Evolutionary conservation across 2,329 filamentous ascomycete species (phyloP).

Genomic region (Colletotrichum lupini): DNA sequence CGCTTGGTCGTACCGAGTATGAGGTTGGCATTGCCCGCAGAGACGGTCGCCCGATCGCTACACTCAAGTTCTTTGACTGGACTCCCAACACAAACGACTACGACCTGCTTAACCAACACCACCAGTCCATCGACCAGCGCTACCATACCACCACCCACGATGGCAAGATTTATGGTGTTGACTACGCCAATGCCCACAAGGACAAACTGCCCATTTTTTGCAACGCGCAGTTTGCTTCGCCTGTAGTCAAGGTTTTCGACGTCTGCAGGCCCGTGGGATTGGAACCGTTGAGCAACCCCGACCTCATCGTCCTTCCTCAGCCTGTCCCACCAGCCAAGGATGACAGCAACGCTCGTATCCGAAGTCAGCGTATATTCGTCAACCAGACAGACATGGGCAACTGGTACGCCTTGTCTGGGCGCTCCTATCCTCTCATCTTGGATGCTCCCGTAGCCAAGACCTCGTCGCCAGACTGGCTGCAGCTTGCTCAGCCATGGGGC

Average conservation of each 20-base stretch:
- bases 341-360: conserved; percentile 60
- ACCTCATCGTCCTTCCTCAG: conserved; percentile 88
- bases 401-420: conserved; percentile 94
- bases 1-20: conserved; percentile 89
- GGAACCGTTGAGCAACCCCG: conserved; percentile 72
- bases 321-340: conserved; percentile 73
- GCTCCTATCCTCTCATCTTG: conserved; percentile 85
- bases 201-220: conserved; percentile 68
- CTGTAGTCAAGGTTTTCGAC: conserved; percentile 90
- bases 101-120: conserved; percentile 88
- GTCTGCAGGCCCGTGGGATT: conserved; percentile 78
- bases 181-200: conserved; percentile 55
- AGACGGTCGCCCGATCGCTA: conserved; percentile 82
- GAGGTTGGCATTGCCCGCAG: conserved; percentile 85
- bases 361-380: conserved; percentile 79
- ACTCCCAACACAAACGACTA: conserved; percentile 89
- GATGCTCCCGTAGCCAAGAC: conserved; percentile 66
- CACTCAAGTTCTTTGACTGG: conserved; percentile 94
- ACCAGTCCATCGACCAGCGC: conserved; percentile 81
- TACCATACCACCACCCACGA: conserved; percentile 92
- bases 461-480: conserved; percentile 59
- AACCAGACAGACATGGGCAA: conserved; percentile 88
- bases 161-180: conserved; percentile 84
- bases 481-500: conserved; percentile 53
- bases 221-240: conserved; percentile 61